Evolutionary conservation across 2,329 filamentous ascomycete species (phyloP).

Genomic region (Pseudogymnoascus sp.): DNA sequence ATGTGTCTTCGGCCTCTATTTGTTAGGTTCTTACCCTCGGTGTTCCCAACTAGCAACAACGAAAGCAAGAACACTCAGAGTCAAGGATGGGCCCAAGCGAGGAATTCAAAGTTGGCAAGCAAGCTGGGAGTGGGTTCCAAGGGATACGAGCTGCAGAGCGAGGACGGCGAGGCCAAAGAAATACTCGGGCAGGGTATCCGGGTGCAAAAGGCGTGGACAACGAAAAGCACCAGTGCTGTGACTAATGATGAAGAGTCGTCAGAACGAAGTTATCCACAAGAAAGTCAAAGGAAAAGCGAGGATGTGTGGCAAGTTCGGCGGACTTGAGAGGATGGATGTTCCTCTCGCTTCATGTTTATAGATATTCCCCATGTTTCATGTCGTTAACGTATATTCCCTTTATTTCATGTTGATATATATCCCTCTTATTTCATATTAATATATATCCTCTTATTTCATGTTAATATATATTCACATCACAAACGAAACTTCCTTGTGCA

Average conservation of each 20-base stretch:
- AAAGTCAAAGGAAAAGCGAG: not conserved
- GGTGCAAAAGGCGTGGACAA: not conserved
- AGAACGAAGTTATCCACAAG: not conserved
- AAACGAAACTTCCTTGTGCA: too few relatives aligned
- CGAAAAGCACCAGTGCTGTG: not conserved
- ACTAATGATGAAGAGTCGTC: not conserved
- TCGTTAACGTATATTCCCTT: not conserved
- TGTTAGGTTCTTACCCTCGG: not conserved
- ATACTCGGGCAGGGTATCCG: not conserved
- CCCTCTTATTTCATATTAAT: not conserved
- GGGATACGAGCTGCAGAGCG: not conserved
- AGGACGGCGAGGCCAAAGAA: not conserved
- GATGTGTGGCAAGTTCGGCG: not conserved
- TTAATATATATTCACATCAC: not conserved
- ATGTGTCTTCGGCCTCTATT: slow-evolving; percentile 35
- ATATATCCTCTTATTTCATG: not conserved
- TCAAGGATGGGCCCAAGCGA: not conserved
- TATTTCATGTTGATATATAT: not conserved
- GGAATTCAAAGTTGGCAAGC: not conserved
- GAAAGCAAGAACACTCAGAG: not conserved
- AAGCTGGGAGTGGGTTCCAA: not conserved
- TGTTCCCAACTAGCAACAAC: not conserved
- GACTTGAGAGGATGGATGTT: not conserved
- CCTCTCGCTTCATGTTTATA: not conserved
- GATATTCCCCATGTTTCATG: not conserved